Percentiles rank a stretch among this genome's conserved stretches.
Evolutionary conservation across 208 protist species (phyloP).

Genomic region (Leishmania gerbilli): DNA sequence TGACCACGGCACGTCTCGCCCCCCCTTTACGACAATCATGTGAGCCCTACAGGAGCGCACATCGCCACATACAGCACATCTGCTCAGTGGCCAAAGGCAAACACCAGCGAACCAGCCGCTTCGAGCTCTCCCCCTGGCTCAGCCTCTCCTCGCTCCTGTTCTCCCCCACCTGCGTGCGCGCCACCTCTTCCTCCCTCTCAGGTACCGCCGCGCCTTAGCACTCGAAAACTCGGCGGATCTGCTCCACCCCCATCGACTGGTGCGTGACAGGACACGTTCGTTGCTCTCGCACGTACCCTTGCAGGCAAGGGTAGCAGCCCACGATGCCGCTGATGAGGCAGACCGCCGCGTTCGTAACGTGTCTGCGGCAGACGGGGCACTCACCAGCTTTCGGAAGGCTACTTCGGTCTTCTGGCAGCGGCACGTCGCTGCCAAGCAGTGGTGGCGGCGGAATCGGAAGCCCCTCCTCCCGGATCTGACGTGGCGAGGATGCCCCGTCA

Average conservation of each 20-base stretch:
- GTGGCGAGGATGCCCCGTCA: slow-evolving; percentile 19
- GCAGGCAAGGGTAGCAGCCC: slow-evolving; percentile 85
- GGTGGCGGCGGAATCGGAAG: slow-evolving; percentile 73
- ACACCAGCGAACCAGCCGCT: neutral
- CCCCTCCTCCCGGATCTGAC: slow-evolving; percentile 28
- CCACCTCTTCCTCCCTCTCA: neutral
- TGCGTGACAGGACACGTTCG: slow-evolving; percentile 65
- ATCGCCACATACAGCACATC: neutral
- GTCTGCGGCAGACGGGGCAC: slow-evolving; percentile 68
- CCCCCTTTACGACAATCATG: neutral
- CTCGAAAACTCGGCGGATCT: slow-evolving; percentile 82
- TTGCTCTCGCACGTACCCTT: slow-evolving; percentile 46
- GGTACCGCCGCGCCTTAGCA: slow-evolving; percentile 28
- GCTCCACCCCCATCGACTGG: slow-evolving; percentile 42
- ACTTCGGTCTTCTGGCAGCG: slow-evolving; percentile 22
- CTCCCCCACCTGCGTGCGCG: neutral
- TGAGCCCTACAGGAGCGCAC: neutral
- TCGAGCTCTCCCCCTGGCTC: neutral
- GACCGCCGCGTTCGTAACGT: slow-evolving; percentile 71
- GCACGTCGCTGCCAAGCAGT: slow-evolving; percentile 58
- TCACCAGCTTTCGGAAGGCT: slow-evolving; percentile 41
- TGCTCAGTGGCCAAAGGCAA: neutral
- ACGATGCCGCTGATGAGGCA: slow-evolving; percentile 67
- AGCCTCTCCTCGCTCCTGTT: neutral
- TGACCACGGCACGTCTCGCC: neutral